Conservation (phyloP, 2,329 filamentous ascomycete genomes). For the Colletotrichum tofieldiae region DNA sequence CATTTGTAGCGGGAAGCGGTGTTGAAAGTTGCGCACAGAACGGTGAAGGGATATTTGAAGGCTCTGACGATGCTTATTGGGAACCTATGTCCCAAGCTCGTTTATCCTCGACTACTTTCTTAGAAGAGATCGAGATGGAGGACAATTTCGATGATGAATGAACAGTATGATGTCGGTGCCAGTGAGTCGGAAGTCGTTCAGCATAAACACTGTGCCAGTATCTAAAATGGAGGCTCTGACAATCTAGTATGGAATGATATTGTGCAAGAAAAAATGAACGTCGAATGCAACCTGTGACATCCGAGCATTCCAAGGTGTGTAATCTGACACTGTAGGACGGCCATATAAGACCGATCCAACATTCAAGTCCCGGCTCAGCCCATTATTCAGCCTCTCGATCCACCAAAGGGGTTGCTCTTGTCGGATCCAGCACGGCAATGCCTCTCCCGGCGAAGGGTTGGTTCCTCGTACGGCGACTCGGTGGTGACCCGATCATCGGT, state of each 20-base stretch:
- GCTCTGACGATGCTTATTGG: neutral
- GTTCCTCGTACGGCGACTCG: neutral
- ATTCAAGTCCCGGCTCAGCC: neutral
- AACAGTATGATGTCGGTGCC: neutral
- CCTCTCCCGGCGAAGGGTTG: neutral
- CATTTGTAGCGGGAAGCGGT: neutral
- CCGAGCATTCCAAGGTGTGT: constrained; percentile 20
- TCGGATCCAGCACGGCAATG: neutral
- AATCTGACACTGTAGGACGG: neutral
- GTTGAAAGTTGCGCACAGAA: neutral
- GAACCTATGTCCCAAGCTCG: neutral
- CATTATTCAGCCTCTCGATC: constrained; percentile 27
- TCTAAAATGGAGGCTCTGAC: constrained; percentile 9
- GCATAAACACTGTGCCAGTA: constrained; percentile 6
- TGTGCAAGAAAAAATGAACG: constrained; percentile 28
- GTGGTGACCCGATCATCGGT: neutral
- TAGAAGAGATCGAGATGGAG: neutral
- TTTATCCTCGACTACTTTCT: neutral
- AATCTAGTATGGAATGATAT: constrained; percentile 28
- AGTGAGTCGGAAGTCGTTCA: neutral
- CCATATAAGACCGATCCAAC: neutral
- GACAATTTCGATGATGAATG: neutral
- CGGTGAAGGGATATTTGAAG: no score
- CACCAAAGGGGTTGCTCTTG: neutral
- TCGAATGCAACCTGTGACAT: constrained; percentile 38